These are phyloP conservation scores for Carallia brachiata DNA, from an alignment of 345 rosid genomes.

Conservation along the genomic window DNA sequence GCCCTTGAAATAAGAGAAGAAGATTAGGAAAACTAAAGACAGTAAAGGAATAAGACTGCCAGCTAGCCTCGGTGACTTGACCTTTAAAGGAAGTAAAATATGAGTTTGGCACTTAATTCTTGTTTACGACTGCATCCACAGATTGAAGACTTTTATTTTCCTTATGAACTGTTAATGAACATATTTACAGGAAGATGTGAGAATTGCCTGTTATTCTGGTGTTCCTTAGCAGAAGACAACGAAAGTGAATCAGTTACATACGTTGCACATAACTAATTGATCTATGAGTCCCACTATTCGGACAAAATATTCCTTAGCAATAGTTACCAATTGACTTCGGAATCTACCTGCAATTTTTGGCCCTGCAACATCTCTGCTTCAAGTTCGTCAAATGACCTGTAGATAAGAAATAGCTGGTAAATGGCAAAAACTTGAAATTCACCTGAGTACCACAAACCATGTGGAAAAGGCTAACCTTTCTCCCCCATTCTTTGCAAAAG, in stretches of 20 bases:
- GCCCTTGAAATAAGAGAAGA: conserved; percentile 45
- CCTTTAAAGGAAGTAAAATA: not conserved
- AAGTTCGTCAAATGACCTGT: conserved; percentile 93
- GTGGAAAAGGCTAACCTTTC: conserved; percentile 50
- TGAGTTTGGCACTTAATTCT: not conserved
- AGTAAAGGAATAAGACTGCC: not conserved
- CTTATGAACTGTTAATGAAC: not conserved
- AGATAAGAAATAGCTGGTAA: conserved; percentile 14
- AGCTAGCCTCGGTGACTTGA: not conserved
- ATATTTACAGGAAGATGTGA: not conserved
- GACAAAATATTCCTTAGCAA: no score
- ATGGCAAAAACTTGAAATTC: not conserved
- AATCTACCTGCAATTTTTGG: conserved; percentile 84
- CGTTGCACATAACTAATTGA: no score
- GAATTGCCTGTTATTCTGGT: no score
- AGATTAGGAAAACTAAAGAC: not conserved
- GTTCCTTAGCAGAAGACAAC: no score
- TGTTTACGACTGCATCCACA: not conserved
- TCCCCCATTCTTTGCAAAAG: conserved; percentile 77
- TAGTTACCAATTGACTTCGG: not conserved
- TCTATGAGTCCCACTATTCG: no score
- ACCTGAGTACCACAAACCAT: not conserved
- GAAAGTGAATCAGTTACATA: no score
- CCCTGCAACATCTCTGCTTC: conserved; percentile 95
- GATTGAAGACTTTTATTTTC: not conserved